Evolutionary conservation across 352 stramenopile genomes (phyloP), one percentile per base, ranked within the genome.

Genomic region (Albugo laibachii): DNA sequence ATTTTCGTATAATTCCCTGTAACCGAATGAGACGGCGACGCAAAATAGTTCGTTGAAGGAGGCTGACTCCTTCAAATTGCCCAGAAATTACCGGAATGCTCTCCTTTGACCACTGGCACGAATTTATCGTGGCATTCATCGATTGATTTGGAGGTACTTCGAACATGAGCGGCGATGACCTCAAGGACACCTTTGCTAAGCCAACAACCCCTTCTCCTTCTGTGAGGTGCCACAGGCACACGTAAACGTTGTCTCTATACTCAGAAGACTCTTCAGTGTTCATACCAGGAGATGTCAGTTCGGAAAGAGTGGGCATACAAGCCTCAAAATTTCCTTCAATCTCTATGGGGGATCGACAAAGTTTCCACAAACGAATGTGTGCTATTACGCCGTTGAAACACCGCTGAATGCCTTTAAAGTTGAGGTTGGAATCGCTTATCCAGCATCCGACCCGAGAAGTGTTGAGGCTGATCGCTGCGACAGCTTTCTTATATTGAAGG

Each of bases 361-460:
- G 47, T 50, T 61, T 57, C 78, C 78, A 92, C 5, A 92, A 53
- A 1, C 78, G 75, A 36, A 88, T 52, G 48, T 92, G 73, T 10
- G 73, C 65, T 12, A 92, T 74, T 0, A 62, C 72, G 11, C 78
- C 78, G 38, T 81, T 82, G 38, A 79, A 92, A 11, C 59, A 63
- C 12, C 69, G 71, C 51, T 88, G 69, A 31, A 31, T 31, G 24
- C 24, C 24, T 31, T 8, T 8, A 10, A 8, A 31, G 24, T 31
- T 31, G 24, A 10, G 50, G 35, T 72, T 62, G 6, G 62, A 41
- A 27, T 71, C 63, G 40, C 59, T 70, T 49, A 82, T 63, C 78
- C 75, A 92, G 27, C 75, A 85, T 5, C 78, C 78, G 11, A 88
- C 57, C 36, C 75, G 58, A 5, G 65, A 66, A 44, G 60, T 50